Percentiles rank a stretch among this genome's conserved stretches.
phyloP scores from a whole-genome alignment of 768 basidiomycete genomes.

The Cantharellus anzutake region DNA sequence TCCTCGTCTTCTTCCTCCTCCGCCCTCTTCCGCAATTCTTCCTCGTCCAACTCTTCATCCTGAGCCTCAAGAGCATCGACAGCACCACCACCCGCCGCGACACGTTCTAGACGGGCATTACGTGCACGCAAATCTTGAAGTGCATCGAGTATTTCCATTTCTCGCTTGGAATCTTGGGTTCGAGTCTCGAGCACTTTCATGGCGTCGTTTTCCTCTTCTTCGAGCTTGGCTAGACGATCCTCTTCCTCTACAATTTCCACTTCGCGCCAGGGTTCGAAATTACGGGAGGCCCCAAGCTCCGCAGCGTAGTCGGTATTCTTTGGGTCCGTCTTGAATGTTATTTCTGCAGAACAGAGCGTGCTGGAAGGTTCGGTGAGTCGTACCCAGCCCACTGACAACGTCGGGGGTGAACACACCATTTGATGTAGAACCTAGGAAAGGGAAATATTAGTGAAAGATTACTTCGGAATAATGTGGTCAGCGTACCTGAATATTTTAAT shows the following conservation, averaged over 20 bases:
- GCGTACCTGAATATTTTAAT: conserved; percentile 72
- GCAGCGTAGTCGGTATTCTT: conserved; percentile 89
- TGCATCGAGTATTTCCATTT: conserved; percentile 96
- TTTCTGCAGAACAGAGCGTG: conserved; percentile 90
- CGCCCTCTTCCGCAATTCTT: conserved; percentile 61
- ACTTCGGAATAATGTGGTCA: neutral
- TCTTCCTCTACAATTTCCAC: conserved; percentile 53
- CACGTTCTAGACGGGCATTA: conserved; percentile 75
- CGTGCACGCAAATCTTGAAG: conserved; percentile 79
- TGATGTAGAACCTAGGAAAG: conserved; percentile 48
- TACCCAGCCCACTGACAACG: no score
- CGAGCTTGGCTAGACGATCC: conserved; percentile 66
- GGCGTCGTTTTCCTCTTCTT: conserved; percentile 88
- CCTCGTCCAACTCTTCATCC: conserved; percentile 37
- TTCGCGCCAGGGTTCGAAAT: conserved; percentile 95
- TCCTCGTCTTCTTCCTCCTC: conserved; percentile 88
- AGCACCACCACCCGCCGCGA: conserved; percentile 35
- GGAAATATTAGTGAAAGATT: neutral
- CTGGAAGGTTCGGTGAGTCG: conserved; percentile 23
- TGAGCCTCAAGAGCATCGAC: conserved; percentile 45
- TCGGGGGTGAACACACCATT: conserved; percentile 34
- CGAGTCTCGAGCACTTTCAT: conserved; percentile 95
- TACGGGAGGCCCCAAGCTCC: conserved; percentile 92
- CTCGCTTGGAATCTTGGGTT: conserved; percentile 79
- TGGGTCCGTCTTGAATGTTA: conserved; percentile 98